phyloP scores from a whole-genome alignment of 108 stramenopile genomes.

The Bacterosira constricta region DNA sequence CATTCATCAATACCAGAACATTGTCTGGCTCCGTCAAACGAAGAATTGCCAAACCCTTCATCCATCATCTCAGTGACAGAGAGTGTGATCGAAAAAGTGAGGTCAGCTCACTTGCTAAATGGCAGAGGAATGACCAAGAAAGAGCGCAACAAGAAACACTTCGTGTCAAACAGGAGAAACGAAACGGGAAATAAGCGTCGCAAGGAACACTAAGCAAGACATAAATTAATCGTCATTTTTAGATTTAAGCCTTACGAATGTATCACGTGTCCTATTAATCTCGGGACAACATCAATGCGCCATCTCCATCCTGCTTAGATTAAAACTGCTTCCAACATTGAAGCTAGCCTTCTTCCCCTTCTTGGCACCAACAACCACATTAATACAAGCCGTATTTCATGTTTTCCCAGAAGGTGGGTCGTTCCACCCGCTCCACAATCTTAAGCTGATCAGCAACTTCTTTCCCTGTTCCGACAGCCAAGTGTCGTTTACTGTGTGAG shows the following conservation, averaged over 20 bases:
- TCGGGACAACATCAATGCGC: too few relatives aligned
- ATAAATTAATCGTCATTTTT: background rate
- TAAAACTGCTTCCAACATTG: too few relatives aligned
- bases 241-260: background rate
- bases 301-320: too few relatives aligned
- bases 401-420: background rate
- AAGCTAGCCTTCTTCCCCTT: background rate
- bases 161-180: background rate
- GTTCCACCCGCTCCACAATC: background rate
- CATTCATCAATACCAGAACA: too few relatives aligned
- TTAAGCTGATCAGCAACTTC: background rate
- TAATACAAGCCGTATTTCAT: background rate
- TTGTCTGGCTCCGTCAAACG: too few relatives aligned
- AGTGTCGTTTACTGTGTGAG: background rate
- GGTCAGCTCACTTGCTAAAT: slow-evolving; percentile 2
- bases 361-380: background rate
- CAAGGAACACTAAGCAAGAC: background rate
- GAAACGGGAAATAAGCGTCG: background rate
- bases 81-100: slow-evolving; percentile 8
- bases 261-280: too few relatives aligned
- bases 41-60: too few relatives aligned
- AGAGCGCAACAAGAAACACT: background rate
- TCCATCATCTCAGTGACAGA: slow-evolving; percentile 16
- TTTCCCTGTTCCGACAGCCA: background rate
- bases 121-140: background rate